phyloP scores from a whole-genome alignment of 2,329 filamentous ascomycete genomes.

The Aureobasidium uvarum region DNA sequence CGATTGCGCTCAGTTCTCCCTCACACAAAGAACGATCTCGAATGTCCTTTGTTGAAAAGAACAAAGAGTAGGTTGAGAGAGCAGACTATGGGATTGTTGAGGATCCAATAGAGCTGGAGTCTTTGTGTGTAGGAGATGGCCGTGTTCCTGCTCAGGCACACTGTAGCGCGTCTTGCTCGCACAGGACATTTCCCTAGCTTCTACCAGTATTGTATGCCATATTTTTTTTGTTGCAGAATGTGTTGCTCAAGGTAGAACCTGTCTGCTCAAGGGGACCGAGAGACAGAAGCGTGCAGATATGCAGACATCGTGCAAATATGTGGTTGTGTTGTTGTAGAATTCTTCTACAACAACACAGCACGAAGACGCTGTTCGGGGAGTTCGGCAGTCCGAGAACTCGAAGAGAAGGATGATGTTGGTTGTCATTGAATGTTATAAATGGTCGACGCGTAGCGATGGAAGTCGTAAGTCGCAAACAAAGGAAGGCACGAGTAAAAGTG shows the following conservation, averaged over 20 bases:
- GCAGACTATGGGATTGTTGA: neutral
- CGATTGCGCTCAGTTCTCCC: neutral
- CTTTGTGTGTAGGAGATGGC: neutral
- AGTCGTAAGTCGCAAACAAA: neutral
- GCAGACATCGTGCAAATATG: no score
- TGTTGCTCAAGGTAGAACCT: neutral
- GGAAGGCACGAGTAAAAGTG: constrained; percentile 1
- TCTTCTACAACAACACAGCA: no score
- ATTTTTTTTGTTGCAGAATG: neutral
- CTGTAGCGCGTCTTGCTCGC: neutral
- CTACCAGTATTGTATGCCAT: neutral
- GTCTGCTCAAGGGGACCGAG: neutral
- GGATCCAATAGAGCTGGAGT: neutral
- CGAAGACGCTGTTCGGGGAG: neutral
- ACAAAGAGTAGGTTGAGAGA: neutral
- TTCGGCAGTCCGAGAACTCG: neutral
- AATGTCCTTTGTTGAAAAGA: constrained; percentile 11
- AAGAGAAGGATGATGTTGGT: neutral
- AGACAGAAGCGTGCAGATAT: neutral
- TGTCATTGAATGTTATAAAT: neutral
- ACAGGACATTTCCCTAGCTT: neutral
- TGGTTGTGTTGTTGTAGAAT: neutral
- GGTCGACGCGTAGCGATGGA: neutral
- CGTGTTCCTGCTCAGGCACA: neutral
- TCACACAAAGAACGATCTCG: neutral